A percentile compares a stretch with the other conserved stretches of the same genome.
phyloP scores from a whole-genome alignment of 2,329 filamentous ascomycete genomes.

The Trichoderma sp. region DNA sequence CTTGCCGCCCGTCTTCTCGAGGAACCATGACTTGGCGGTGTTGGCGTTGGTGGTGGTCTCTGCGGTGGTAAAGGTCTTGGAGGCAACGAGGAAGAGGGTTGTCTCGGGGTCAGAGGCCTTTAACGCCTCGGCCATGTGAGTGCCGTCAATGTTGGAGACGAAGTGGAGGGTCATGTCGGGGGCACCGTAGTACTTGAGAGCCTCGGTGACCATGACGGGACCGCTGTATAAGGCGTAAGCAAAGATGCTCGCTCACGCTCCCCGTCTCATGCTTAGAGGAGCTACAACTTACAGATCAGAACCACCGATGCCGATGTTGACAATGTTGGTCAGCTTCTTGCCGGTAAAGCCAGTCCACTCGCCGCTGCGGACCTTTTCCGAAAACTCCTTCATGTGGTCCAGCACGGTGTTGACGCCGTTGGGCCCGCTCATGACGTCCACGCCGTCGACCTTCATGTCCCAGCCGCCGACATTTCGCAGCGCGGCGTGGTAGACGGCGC shows the following conservation, averaged over 20 bases:
- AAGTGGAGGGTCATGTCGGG: constrained; percentile 90
- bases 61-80: constrained; percentile 98
- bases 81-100: constrained; percentile 97
- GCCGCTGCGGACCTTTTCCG: constrained; percentile 89
- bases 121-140: constrained; percentile 93
- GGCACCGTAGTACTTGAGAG: constrained; percentile 91
- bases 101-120: constrained; percentile 90
- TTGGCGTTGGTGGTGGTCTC: constrained; percentile 98
- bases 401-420: constrained; percentile 89
- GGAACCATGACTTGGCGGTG: constrained; percentile 96
- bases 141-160: constrained; percentile 99
- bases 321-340: constrained; percentile 93
- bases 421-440: constrained; percentile 88
- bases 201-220: constrained; percentile 98
- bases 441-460: constrained; percentile 81
- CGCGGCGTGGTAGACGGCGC: constrained; percentile 93
- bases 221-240: constrained; percentile 59
- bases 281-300: constrained; percentile 80
- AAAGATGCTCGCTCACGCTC: neutral
- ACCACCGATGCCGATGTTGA: constrained; percentile 98
- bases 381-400: constrained; percentile 98
- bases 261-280: neutral
- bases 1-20: constrained; percentile 76
- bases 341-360: constrained; percentile 97
- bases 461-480: constrained; percentile 87